phyloP scores from a whole-genome alignment of 2,329 filamentous ascomycete species.

The Uncinocarpus reesii region DNA sequence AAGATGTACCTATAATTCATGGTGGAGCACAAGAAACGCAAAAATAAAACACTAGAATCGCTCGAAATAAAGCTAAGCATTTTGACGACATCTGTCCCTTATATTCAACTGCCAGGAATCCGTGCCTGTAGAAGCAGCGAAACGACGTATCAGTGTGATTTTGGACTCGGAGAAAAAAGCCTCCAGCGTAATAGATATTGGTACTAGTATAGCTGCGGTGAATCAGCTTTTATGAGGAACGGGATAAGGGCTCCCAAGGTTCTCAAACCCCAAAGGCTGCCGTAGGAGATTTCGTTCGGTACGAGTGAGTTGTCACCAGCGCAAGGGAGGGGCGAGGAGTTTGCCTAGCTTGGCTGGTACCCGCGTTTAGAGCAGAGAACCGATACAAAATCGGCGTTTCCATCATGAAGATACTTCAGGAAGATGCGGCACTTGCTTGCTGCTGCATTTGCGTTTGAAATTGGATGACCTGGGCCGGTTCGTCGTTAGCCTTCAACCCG shows the following conservation, averaged over 20 bases:
- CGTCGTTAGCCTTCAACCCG: neutral
- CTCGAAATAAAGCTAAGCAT: neutral
- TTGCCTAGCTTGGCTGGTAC: neutral
- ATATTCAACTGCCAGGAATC: too few relatives aligned
- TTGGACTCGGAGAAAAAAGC: neutral
- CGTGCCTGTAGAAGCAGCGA: too few relatives aligned
- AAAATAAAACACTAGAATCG: neutral
- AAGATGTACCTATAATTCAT: neutral
- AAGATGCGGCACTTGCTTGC: slow-evolving; percentile 24
- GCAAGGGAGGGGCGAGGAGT: too few relatives aligned
- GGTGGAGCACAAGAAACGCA: neutral
- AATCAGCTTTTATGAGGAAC: too few relatives aligned
- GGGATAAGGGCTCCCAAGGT: too few relatives aligned
- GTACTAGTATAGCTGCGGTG: neutral
- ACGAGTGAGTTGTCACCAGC: too few relatives aligned
- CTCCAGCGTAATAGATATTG: neutral
- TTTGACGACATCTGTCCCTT: too few relatives aligned
- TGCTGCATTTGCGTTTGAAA: slow-evolving; percentile 27
- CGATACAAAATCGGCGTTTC: neutral
- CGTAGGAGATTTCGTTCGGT: too few relatives aligned
- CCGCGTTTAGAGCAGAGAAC: too few relatives aligned
- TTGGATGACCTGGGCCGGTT: slow-evolving; percentile 28
- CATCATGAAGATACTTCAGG: slow-evolving; percentile 18
- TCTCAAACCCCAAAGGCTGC: too few relatives aligned
- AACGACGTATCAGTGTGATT: neutral